A percentile compares a stretch with the other conserved stretches of the same genome.
phyloP scores from a whole-genome alignment of 495 filamentous ascomycete species.

The Glarea lozoyensis region DNA sequence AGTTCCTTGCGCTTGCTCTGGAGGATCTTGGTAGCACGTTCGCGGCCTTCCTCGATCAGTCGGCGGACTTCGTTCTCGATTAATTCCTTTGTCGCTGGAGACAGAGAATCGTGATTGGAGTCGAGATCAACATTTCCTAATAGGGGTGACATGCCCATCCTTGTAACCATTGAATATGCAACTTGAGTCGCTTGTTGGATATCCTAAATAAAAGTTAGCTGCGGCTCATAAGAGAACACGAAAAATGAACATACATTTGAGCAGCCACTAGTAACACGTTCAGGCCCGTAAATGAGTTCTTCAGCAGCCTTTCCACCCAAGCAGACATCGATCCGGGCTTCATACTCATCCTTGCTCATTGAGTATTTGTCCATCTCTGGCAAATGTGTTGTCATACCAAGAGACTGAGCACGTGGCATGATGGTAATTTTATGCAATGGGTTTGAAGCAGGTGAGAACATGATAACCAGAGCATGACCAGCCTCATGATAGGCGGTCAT shows the following conservation, averaged over 20 bases:
- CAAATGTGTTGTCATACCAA: conserved; percentile 78
- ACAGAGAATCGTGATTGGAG: conserved; percentile 69
- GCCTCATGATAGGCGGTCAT: conserved; percentile 97
- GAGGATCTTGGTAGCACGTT: conserved; percentile 65
- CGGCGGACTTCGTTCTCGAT: conserved; percentile 83
- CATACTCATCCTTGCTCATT: conserved; percentile 59
- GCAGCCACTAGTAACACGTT: conserved; percentile 79
- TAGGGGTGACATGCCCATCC: conserved; percentile 77
- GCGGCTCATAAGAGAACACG: not conserved
- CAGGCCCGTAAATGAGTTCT: conserved; percentile 80
- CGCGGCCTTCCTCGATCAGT: conserved; percentile 71
- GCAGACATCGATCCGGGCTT: conserved; percentile 68
- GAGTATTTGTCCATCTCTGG: conserved; percentile 88
- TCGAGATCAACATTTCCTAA: conserved; percentile 85
- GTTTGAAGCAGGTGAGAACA: conserved; percentile 62
- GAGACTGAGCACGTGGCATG: conserved; percentile 75
- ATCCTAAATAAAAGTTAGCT: conserved; percentile 44
- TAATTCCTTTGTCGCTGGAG: conserved; percentile 69
- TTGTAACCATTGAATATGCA: conserved; percentile 79
- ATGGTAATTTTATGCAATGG: conserved; percentile 96
- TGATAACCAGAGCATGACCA: conserved; percentile 82
- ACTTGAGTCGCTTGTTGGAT: conserved; percentile 68
- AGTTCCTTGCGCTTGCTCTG: conserved; percentile 67
- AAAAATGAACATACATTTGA: conserved; percentile 48
- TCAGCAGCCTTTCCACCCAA: conserved; percentile 95